Percentiles rank a stretch among this genome's conserved stretches.
These are phyloP conservation scores for Thermochaetoides thermophila DNA, from an alignment of 495 filamentous ascomycete species.

Conservation along the genomic window DNA sequence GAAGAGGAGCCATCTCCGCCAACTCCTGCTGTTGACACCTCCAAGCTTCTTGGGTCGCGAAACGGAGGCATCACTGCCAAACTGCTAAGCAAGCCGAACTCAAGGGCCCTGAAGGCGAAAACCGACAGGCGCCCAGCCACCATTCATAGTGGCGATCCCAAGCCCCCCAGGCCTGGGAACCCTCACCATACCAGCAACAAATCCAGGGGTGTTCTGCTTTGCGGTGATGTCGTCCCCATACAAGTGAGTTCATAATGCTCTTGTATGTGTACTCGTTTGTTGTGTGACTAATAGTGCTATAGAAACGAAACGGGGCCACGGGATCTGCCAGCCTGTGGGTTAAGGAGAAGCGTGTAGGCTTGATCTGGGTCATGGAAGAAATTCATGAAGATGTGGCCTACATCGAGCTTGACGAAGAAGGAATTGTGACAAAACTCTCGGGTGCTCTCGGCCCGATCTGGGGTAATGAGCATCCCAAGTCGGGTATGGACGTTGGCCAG, in stretches of 20 bases:
- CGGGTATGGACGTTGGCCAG: constrained; percentile 55
- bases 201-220: constrained; percentile 81
- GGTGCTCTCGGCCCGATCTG: constrained; percentile 67
- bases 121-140: constrained; percentile 47
- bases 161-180: constrained; percentile 35
- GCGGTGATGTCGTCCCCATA: constrained; percentile 94
- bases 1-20: constrained; percentile 16
- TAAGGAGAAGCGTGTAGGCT: constrained; percentile 82
- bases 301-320: constrained; percentile 80
- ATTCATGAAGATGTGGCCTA: constrained; percentile 85
- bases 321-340: constrained; percentile 95
- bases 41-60: constrained; percentile 42
- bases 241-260: constrained; percentile 11
- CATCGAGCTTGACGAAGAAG: constrained; percentile 57
- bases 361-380: constrained; percentile 97
- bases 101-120: constrained; percentile 39
- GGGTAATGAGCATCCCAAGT: constrained; percentile 50
- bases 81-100: constrained; percentile 76
- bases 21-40: constrained; percentile 33
- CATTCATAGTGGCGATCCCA: constrained; percentile 59
- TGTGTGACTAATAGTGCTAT: constrained; percentile 13
- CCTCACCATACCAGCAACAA: constrained; percentile 49
- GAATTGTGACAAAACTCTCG: constrained; percentile 47
- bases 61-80: constrained; percentile 67
- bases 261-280: background rate